Percentiles rank a stretch among this genome's conserved stretches.
Conservation (phyloP, 2,329 filamentous ascomycete genomes). For the Venturia effusa region DNA sequence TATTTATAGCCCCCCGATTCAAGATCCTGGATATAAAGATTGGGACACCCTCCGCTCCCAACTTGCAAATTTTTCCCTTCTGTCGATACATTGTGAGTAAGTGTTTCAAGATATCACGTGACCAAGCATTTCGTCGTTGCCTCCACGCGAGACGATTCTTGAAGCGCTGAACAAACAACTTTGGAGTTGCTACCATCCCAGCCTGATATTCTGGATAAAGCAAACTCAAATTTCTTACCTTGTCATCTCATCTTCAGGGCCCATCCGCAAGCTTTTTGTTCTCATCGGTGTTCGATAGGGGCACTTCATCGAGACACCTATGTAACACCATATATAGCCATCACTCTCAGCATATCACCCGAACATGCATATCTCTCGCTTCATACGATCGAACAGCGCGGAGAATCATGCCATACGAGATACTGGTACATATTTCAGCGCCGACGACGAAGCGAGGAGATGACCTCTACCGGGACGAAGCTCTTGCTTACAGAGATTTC, state of each 20-base stretch:
- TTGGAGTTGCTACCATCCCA: neutral
- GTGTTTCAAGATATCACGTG: neutral
- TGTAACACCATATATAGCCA: neutral
- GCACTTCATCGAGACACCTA: neutral
- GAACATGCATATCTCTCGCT: neutral
- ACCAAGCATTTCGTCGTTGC: neutral
- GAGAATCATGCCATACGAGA: constrained; percentile 16
- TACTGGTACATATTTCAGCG: constrained; percentile 36
- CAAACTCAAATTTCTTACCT: neutral
- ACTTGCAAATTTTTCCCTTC: no score
- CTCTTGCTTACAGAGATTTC: constrained; percentile 30
- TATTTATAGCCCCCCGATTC: no score
- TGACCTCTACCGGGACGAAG: constrained; percentile 29
- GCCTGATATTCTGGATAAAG: neutral
- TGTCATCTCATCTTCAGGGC: neutral
- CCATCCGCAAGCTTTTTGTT: neutral
- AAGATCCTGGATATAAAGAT: no score
- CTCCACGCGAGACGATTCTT: neutral
- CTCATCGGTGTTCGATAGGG: neutral
- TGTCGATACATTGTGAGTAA: no score
- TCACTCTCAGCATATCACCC: neutral
- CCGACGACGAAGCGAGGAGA: constrained; percentile 31
- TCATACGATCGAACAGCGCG: neutral
- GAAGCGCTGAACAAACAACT: neutral
- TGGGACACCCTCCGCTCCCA: no score